A percentile compares a stretch with the other conserved stretches of the same genome.
phyloP scores from a whole-genome alignment of 331 rosid genomes.

The Malus hybrid region DNA sequence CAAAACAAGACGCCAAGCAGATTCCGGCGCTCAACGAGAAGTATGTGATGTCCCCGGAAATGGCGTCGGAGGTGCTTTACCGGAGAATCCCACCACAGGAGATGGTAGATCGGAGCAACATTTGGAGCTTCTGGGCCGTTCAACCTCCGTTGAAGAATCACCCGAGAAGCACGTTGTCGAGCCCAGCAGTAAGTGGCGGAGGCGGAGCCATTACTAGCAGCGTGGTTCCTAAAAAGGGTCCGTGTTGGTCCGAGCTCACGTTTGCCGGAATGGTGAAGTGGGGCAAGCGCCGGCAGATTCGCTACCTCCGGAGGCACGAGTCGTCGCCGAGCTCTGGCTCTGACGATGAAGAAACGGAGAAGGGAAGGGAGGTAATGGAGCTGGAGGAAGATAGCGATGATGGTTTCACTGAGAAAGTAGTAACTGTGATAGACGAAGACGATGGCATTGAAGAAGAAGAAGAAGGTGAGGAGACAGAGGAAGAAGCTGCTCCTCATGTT shows the following conservation, averaged over 20 bases:
- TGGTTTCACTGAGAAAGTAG: conserved; percentile 16
- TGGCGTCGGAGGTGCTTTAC: conserved; percentile 40
- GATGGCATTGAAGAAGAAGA: conserved; percentile 14
- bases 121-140: conserved; percentile 63
- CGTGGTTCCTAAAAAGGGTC: conserved; percentile 39
- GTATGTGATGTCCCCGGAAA: conserved; percentile 41
- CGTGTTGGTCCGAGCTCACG: conserved; percentile 60
- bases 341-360: conserved; percentile 7
- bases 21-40: conserved; percentile 62
- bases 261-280: conserved; percentile 64
- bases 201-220: conserved; percentile 5
- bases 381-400: background rate
- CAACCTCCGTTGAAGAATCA: background rate
- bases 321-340: conserved; percentile 7
- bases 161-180: background rate
- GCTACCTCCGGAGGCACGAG: conserved; percentile 42
- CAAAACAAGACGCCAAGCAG: conserved; percentile 31
- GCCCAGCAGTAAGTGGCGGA: conserved; percentile 19
- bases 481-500: background rate
- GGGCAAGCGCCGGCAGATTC: conserved; percentile 66
- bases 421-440: background rate
- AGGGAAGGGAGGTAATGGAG: background rate
- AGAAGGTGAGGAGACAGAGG: conserved; percentile 17
- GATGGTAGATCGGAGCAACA: conserved; percentile 30
- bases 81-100: conserved; percentile 44